These are phyloP conservation scores for Mycena amicta DNA, from an alignment of 768 basidiomycete species.

Conservation along the genomic window DNA sequence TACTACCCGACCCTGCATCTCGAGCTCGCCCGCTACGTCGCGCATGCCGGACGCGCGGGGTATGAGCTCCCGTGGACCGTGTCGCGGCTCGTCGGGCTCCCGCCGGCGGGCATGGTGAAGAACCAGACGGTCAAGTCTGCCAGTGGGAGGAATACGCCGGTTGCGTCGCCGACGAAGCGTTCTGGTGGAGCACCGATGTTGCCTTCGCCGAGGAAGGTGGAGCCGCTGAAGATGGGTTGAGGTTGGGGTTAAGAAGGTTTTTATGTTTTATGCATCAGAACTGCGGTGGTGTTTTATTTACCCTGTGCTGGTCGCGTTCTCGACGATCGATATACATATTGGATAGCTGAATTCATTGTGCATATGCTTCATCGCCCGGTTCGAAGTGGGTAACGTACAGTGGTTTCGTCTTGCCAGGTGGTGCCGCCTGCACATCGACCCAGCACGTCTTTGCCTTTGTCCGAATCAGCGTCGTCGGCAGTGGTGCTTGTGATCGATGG, in stretches of 20 bases:
- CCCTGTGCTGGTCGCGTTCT: not conserved
- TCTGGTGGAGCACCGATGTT: constrained; percentile 4
- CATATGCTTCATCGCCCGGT: not conserved
- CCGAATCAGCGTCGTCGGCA: not conserved
- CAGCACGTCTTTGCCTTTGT: not conserved
- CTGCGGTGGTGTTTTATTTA: not conserved
- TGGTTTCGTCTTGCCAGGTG: not conserved
- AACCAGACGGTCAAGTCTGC: constrained; percentile 22
- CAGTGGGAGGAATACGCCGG: constrained; percentile 21
- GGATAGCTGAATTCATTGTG: not conserved
- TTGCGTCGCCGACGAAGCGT: constrained; percentile 16
- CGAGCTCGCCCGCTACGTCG: constrained; percentile 87
- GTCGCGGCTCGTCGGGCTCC: constrained; percentile 75
- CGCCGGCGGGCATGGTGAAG: constrained; percentile 67
- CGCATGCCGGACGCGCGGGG: constrained; percentile 61
- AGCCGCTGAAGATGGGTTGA: constrained; percentile 17
- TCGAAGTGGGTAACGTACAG: not conserved
- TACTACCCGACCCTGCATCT: constrained; percentile 96
- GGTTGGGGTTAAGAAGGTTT: not conserved
- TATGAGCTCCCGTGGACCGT: constrained; percentile 84
- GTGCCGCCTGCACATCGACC: not conserved
- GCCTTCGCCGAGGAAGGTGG: constrained; percentile 14
- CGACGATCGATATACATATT: not conserved
- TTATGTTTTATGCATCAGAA: not conserved
- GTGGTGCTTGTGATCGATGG: not conserved